Evolutionary conservation across 192 early-diverging fungal genomes (phyloP).

Genomic region (Tieghemiomyces parasiticus): DNA sequence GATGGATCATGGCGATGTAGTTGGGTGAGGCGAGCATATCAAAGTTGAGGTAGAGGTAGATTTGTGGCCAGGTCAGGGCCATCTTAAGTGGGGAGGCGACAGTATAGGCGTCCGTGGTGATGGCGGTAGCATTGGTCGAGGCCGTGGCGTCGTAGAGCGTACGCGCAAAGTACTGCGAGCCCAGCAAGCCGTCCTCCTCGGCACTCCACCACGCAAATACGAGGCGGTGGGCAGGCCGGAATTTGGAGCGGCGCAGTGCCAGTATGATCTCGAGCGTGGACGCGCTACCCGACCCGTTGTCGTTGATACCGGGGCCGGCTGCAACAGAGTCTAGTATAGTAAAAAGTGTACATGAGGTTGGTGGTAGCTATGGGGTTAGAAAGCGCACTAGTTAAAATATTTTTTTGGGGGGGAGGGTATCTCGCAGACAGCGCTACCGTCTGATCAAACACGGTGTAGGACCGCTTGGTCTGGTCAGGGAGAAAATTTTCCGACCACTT

Average conservation of each 20-base stretch:
- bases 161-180: conserved; percentile 42
- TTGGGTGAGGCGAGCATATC: conserved; percentile 63
- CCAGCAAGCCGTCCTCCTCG: conserved; percentile 52
- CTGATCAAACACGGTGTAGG: too few species aligned
- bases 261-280: conserved; percentile 43
- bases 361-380: too few species aligned
- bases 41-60: conserved; percentile 51
- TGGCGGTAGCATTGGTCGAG: background rate
- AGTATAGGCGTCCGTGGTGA: background rate
- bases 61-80: conserved; percentile 21
- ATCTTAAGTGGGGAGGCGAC: background rate
- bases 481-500: too few species aligned
- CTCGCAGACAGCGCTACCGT: too few species aligned
- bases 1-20: conserved; percentile 45
- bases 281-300: conserved; percentile 48
- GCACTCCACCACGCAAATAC: conserved; percentile 63
- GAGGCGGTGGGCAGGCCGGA: conserved; percentile 34
- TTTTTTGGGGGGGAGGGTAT: too few species aligned
- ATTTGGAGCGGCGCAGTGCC: conserved; percentile 26
- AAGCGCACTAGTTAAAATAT: too few species aligned
- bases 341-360: too few species aligned
- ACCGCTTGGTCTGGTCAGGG: too few species aligned
- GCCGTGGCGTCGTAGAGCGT: conserved; percentile 12
- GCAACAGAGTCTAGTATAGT: conserved; percentile 52
- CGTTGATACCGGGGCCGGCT: conserved; percentile 51